Conservation (phyloP, 352 stramenopile species). For the Pythium apleroticum region DNA sequence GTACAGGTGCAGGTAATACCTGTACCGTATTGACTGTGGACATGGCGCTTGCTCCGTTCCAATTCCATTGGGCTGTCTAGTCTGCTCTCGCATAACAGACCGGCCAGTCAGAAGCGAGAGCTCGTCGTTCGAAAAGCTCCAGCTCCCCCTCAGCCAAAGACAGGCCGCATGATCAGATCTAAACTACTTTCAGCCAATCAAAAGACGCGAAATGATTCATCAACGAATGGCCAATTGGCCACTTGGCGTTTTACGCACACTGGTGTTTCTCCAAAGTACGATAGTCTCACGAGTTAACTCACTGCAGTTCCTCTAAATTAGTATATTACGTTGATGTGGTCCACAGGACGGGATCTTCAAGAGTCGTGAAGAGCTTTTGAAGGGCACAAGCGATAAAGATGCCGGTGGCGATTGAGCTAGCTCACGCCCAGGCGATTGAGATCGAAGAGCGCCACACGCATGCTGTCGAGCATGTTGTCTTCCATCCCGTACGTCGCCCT, state of each 20-base stretch:
- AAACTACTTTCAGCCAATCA: conserved; percentile 20
- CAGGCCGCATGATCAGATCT: conserved; percentile 8
- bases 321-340: conserved; percentile 2
- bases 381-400: not conserved
- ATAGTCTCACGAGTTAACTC: conserved; percentile 7
- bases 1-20: too few species aligned
- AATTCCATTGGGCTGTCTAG: conserved; percentile 21
- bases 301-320: not conserved
- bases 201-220: not conserved
- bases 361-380: not conserved
- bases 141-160: too few species aligned
- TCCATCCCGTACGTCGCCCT: conserved; percentile 22
- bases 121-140: conserved; percentile 15
- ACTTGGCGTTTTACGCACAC: conserved; percentile 5
- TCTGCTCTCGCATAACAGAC: conserved; percentile 22
- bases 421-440: conserved; percentile 6
- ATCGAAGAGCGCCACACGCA: conserved; percentile 26
- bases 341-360: conserved; percentile 19
- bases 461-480: conserved; percentile 21
- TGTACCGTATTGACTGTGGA: too few species aligned
- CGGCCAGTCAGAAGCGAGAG: not conserved
- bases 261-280: conserved; percentile 11
- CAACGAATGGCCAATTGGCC: conserved; percentile 16
- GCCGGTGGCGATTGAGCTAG: conserved; percentile 3
- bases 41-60: not conserved